Conservation (phyloP, 2,329 filamentous ascomycete genomes). For the Ascochyta pisi region DNA sequence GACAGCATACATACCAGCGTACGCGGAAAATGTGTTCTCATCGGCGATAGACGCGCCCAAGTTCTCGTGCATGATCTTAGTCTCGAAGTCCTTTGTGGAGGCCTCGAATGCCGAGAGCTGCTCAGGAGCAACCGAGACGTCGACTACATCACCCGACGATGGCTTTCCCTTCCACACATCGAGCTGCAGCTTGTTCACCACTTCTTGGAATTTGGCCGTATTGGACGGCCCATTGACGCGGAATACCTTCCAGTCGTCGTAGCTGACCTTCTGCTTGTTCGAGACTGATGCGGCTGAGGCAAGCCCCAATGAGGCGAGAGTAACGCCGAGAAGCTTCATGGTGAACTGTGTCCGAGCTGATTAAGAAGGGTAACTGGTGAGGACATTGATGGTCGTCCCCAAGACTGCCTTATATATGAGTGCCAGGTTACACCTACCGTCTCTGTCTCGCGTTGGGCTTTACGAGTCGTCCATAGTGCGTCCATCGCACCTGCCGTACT, state of each 20-base stretch:
- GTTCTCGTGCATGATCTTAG: conserved; percentile 47
- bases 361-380: conserved; percentile 14
- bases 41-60: conserved; percentile 45
- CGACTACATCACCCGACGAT: conserved; percentile 41
- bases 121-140: conserved; percentile 45
- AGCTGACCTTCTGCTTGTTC: conserved; percentile 39
- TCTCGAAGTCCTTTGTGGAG: conserved; percentile 36
- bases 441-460: neutral
- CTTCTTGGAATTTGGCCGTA: conserved; percentile 33
- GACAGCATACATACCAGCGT: conserved; percentile 34
- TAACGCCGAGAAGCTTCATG: conserved; percentile 43
- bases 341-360: neutral
- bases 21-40: conserved; percentile 39
- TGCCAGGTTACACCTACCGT: neutral
- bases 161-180: conserved; percentile 47
- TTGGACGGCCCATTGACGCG: conserved; percentile 44
- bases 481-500: conserved; percentile 19
- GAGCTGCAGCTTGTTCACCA: conserved; percentile 42
- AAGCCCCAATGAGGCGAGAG: conserved; percentile 41
- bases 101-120: conserved; percentile 39
- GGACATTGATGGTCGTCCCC: conserved; percentile 6
- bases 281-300: conserved; percentile 42
- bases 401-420: conserved; percentile 9
- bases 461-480: conserved; percentile 5
- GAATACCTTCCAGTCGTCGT: conserved; percentile 48